These are phyloP conservation scores for Daedaleopsis nitida DNA, from an alignment of 768 basidiomycete species.

Conservation along the genomic window DNA sequence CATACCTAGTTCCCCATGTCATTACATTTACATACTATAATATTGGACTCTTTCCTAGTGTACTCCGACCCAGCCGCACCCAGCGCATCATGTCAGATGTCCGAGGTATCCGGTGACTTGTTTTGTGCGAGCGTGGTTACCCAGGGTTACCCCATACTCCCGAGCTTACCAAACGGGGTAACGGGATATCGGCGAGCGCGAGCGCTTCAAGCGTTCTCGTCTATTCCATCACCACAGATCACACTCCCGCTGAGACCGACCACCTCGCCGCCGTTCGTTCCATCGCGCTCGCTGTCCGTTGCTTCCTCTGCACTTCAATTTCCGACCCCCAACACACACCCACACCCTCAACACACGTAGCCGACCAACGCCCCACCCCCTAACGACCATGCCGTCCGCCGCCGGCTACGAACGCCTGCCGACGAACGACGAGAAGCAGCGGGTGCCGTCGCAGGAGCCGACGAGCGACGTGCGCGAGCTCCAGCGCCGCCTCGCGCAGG, in stretches of 20 bases:
- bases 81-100: too few relatives aligned
- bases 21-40: too few relatives aligned
- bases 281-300: neutral
- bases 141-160: too few relatives aligned
- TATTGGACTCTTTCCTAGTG: neutral
- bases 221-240: neutral
- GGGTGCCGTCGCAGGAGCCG: constrained; percentile 21
- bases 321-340: neutral
- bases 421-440: constrained; percentile 15
- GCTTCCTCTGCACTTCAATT: neutral
- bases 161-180: too few relatives aligned
- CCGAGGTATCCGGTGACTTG: too few relatives aligned
- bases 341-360: neutral
- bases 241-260: too few relatives aligned
- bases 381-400: constrained; percentile 9
- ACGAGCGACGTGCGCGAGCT: constrained; percentile 29
- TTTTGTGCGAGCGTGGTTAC: too few relatives aligned
- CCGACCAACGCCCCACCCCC: too few relatives aligned
- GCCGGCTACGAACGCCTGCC: constrained; percentile 15
- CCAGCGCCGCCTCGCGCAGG: constrained; percentile 33
- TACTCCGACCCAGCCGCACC: too few relatives aligned
- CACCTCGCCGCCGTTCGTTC: neutral
- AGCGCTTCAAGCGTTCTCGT: neutral
- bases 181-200: too few relatives aligned
- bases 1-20: too few relatives aligned